A percentile compares a stretch with the other conserved stretches of the same genome.
phyloP scores from a whole-genome alignment of 192 early-diverging fungal genomes.

The Tieghemiomyces parasiticus region DNA sequence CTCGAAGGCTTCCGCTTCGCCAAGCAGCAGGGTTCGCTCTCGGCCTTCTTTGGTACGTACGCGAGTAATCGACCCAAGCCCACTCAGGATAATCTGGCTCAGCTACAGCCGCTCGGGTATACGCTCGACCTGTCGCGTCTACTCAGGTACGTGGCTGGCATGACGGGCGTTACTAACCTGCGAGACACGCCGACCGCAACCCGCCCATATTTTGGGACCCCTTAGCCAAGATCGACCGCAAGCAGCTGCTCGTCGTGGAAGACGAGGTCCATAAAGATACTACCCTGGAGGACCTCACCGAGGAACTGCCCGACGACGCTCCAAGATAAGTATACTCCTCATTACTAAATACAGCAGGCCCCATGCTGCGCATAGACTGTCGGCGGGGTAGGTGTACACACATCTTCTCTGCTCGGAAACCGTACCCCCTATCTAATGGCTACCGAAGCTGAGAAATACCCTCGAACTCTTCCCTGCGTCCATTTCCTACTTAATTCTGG shows the following conservation, averaged over 20 bases:
- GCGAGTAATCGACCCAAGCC: background rate
- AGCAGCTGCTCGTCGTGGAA: slow-evolving; percentile 29
- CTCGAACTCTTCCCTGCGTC: too few relatives aligned
- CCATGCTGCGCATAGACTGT: too few relatives aligned
- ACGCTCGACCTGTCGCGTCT: background rate
- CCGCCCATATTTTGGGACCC: background rate
- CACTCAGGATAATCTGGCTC: background rate
- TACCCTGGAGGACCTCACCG: slow-evolving; percentile 36
- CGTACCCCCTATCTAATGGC: too few relatives aligned
- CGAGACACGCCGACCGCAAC: background rate
- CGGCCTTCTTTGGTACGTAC: slow-evolving; percentile 14
- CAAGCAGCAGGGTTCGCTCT: slow-evolving; percentile 12
- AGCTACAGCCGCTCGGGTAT: background rate
- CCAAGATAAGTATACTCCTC: too few relatives aligned
- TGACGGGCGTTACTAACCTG: background rate
- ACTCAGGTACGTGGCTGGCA: background rate
- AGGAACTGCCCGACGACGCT: slow-evolving; percentile 44
- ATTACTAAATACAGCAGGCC: too few relatives aligned
- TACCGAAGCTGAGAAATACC: too few relatives aligned
- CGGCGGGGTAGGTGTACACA: too few relatives aligned
- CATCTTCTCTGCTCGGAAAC: too few relatives aligned
- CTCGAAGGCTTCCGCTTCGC: slow-evolving; percentile 18
- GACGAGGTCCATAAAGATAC: slow-evolving; percentile 30
- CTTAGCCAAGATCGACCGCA: slow-evolving; percentile 36
- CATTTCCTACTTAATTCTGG: too few relatives aligned